These are phyloP conservation scores for Carex kokanica DNA, from an alignment of 176 grass and related monocot genomes.

Conservation along the genomic window DNA sequence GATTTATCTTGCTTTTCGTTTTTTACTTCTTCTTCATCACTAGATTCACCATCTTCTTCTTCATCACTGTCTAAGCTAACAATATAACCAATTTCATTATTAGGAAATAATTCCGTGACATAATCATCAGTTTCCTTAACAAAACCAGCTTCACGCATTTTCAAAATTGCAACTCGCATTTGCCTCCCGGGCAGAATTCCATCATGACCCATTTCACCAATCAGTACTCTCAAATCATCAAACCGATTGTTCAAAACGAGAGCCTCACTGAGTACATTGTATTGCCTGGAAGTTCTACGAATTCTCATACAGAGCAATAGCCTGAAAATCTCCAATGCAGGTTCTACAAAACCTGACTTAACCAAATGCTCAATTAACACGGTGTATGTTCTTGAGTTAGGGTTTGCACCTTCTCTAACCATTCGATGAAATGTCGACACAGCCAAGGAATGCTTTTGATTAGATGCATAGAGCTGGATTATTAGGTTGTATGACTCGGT, in stretches of 20 bases:
- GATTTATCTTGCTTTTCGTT: background rate
- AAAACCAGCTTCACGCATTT: slow-evolving; percentile 54
- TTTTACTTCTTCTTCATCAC: slow-evolving; percentile 15
- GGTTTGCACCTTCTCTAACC: slow-evolving; percentile 58
- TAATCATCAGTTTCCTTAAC: slow-evolving; percentile 60
- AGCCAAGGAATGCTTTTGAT: slow-evolving; percentile 24
- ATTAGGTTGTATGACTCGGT: slow-evolving; percentile 19
- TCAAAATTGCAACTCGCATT: slow-evolving; percentile 40
- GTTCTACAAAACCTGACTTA: slow-evolving; percentile 41
- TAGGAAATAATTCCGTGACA: slow-evolving; percentile 45
- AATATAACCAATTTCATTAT: slow-evolving; percentile 49
- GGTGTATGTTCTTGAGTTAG: slow-evolving; percentile 68
- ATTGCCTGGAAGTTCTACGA: slow-evolving; percentile 56
- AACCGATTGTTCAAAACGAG: slow-evolving; percentile 35
- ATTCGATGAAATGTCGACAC: slow-evolving; percentile 55
- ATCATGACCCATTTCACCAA: slow-evolving; percentile 62
- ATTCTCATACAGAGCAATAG: slow-evolving; percentile 59
- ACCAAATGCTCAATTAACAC: slow-evolving; percentile 56
- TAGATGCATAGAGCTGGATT: slow-evolving; percentile 7
- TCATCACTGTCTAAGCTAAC: slow-evolving; percentile 36
- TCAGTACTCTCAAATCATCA: slow-evolving; percentile 45
- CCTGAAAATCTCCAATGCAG: slow-evolving; percentile 56
- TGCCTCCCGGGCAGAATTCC: slow-evolving; percentile 64
- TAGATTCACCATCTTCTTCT: slow-evolving; percentile 48
- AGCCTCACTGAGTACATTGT: slow-evolving; percentile 64